phyloP scores from a whole-genome alignment of 768 basidiomycete genomes.

The Bullera alba region DNA sequence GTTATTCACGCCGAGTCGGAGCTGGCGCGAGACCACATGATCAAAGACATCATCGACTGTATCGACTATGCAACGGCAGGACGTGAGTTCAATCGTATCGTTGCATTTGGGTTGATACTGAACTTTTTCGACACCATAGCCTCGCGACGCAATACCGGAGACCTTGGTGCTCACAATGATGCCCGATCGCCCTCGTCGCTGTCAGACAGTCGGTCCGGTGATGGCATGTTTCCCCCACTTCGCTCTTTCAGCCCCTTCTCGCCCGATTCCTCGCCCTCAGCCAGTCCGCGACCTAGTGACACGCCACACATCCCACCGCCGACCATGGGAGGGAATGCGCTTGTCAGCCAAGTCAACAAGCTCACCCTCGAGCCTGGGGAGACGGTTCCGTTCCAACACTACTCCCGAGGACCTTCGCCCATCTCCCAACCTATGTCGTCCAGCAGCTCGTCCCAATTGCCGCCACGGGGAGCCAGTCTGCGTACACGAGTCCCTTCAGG shows the following conservation, averaged over 20 bases:
- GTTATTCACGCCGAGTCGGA: constrained; percentile 58
- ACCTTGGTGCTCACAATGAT: constrained; percentile 11
- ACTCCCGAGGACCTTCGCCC: background rate
- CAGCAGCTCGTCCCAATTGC: constrained; percentile 14
- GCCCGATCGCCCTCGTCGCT: constrained; percentile 26
- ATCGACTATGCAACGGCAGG: constrained; percentile 65
- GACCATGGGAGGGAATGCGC: constrained; percentile 20
- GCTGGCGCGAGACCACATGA: constrained; percentile 57
- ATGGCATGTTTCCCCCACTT: constrained; percentile 22
- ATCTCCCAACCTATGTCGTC: background rate
- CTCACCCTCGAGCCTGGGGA: constrained; percentile 32
- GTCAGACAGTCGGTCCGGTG: constrained; percentile 23
- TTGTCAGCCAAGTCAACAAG: constrained; percentile 31
- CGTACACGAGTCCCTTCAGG: constrained; percentile 14
- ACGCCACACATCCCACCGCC: constrained; percentile 12
- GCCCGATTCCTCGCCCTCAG: constrained; percentile 24
- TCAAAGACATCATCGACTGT: constrained; percentile 70
- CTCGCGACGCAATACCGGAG: constrained; percentile 21
- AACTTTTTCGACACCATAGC: no score
- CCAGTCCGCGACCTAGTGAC: constrained; percentile 25
- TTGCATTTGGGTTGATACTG: background rate
- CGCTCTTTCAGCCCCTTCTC: constrained; percentile 38
- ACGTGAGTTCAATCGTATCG: constrained; percentile 53
- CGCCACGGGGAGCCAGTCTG: constrained; percentile 36
- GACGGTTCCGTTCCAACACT: constrained; percentile 17